Conservation (phyloP, 345 rosid species). For the Clarkia xantiana region DNA sequence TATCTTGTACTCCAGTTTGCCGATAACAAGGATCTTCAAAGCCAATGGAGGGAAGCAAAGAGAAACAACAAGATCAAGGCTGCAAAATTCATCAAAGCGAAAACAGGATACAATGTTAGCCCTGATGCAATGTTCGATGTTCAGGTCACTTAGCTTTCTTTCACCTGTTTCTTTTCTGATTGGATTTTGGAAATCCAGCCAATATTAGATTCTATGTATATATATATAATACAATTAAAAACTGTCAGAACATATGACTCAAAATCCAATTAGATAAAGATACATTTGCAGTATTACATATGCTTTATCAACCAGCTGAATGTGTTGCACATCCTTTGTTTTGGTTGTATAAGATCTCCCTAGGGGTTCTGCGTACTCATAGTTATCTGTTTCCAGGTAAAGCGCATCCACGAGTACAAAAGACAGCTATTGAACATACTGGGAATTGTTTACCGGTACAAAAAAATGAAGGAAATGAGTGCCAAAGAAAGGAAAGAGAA, state of each 20-base stretch:
- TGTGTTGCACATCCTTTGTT: background rate
- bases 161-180: background rate
- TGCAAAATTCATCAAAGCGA: constrained; percentile 33
- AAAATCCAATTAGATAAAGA: too few relatives aligned
- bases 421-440: constrained; percentile 29
- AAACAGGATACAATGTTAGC: constrained; percentile 35
- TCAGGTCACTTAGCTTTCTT: constrained; percentile 21
- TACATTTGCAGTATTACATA: too few relatives aligned
- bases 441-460: constrained; percentile 32
- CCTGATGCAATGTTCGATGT: constrained; percentile 55
- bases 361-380: too few relatives aligned
- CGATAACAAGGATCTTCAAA: constrained; percentile 38
- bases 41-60: constrained; percentile 44
- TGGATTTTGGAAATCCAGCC: too few relatives aligned
- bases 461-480: constrained; percentile 37
- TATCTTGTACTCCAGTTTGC: constrained; percentile 24
- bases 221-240: too few relatives aligned
- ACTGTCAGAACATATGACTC: too few relatives aligned
- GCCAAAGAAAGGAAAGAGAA: constrained; percentile 15
- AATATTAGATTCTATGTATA: too few relatives aligned
- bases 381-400: constrained; percentile 14
- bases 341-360: background rate
- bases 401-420: constrained; percentile 42
- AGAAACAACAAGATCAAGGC: constrained; percentile 45
- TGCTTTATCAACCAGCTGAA: background rate